Base-by-base conservation (phyloP, 441 rosid genomes). In the Croton setiger region DNA sequence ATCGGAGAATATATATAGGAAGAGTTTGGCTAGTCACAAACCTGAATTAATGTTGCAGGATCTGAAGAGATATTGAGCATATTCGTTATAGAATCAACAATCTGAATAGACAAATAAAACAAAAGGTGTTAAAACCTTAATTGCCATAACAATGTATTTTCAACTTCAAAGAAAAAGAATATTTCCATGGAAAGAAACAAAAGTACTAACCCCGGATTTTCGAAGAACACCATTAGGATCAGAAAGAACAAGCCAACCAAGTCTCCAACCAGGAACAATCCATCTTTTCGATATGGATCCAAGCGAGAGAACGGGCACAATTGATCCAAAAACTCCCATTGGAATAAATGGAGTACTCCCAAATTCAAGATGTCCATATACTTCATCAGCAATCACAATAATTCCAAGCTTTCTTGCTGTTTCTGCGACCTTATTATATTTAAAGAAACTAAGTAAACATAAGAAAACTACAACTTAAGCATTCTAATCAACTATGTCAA, bases 211-310 rank as follows among this genome's bases (percentile, higher is more conserved):
- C 82, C 86, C 82, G 7, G 79, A 71, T 61, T 83, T 65, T 49
- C 75, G 59, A 51, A 88, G 72, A 60, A 75, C 76, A 71, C 81
- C 83, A 60, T 63, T 66, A 0, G 90, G 86, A 72, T 85, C 89
- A 67, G 59, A 70, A 20, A 78, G 39, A 39, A 57, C 85, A 8
- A 85, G 61, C 93, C 96, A 87, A 33, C 97, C 92, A 15, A 85
- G 67, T 68, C 87, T 76, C 92, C 91, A 89, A 35, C 92, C 85
- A 17, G 91, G 90, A 59, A 89, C 91, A 47, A 84, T 51, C 91
- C 92, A 91, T 75, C 92, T 84, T 82, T 92, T 88, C 0, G 91
- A 89, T 59, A 88, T 60, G 23, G 92, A 84, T 0, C 92, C 91
- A 14, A 85, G 68, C 4, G 91, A 88, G 18, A 92, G 15, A 11